Conservation (phyloP, 2,329 filamentous ascomycete genomes). For the Didymella lethalis region DNA sequence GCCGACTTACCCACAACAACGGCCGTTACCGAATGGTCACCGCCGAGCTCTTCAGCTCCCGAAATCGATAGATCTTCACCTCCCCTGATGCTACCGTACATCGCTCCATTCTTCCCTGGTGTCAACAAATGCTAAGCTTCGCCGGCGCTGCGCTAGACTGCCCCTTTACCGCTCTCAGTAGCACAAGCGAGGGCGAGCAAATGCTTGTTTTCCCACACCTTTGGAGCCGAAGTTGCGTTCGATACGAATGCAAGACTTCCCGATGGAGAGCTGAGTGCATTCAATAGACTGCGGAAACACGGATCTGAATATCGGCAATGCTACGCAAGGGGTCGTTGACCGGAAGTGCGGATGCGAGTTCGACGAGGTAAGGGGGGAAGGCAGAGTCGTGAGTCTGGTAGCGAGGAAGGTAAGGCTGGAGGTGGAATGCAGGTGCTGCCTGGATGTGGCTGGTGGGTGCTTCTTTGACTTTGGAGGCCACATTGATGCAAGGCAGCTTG, state of each 20-base stretch:
- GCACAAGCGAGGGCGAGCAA: slow-evolving; percentile 17
- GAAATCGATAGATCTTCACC: slow-evolving; percentile 5
- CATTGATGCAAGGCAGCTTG: background rate
- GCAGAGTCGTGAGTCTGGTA: slow-evolving; percentile 6
- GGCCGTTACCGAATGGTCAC: background rate
- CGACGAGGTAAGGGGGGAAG: slow-evolving; percentile 7
- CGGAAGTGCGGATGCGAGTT: slow-evolving; percentile 6
- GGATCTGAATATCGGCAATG: slow-evolving; percentile 1
- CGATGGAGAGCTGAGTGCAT: slow-evolving; percentile 17
- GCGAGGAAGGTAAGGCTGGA: slow-evolving; percentile 20
- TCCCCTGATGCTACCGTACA: slow-evolving; percentile 2
- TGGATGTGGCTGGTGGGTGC: background rate
- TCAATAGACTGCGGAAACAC: slow-evolving; percentile 2
- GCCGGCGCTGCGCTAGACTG: slow-evolving; percentile 4
- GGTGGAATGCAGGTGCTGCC: slow-evolving; percentile 10
- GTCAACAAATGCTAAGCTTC: slow-evolving; percentile 17
- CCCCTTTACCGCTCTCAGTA: slow-evolving; percentile 12
- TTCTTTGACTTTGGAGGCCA: background rate
- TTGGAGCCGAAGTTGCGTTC: slow-evolving; percentile 9
- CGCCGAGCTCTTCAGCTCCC: background rate
- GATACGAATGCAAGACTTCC: slow-evolving; percentile 13
- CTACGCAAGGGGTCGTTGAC: slow-evolving; percentile 6
- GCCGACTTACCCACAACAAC: background rate
- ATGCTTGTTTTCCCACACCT: slow-evolving; percentile 16
- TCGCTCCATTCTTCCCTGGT: slow-evolving; percentile 1